Conservation (phyloP, 164 flowering plant genomes). For the Sedum album region DNA sequence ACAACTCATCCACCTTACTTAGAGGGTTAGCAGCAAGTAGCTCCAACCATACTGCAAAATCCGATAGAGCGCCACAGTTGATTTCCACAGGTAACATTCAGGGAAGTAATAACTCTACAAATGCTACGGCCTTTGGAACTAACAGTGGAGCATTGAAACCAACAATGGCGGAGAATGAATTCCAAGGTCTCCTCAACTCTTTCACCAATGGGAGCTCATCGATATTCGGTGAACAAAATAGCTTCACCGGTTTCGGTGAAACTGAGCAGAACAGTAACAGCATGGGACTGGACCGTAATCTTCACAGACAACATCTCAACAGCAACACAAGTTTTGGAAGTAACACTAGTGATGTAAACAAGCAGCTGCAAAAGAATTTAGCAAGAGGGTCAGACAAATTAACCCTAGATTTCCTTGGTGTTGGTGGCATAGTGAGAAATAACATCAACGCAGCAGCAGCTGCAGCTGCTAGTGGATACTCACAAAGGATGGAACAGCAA, state of each 20-base stretch:
- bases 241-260: conserved; percentile 22
- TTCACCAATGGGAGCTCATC: conserved; percentile 33
- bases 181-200: conserved; percentile 53
- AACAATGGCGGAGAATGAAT: conserved; percentile 24
- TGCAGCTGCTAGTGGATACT: conserved; percentile 23
- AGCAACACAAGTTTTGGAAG: conserved; percentile 14
- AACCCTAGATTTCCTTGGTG: conserved; percentile 72
- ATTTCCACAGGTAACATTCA: background rate
- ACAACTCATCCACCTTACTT: conserved; percentile 28
- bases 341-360: conserved; percentile 23
- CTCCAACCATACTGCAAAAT: conserved; percentile 13
- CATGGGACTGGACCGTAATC: conserved; percentile 14
- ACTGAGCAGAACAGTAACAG: conserved; percentile 11
- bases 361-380: conserved; percentile 29
- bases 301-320: conserved; percentile 15
- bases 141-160: conserved; percentile 11
- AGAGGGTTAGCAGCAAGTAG: conserved; percentile 35
- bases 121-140: background rate
- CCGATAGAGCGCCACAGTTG: background rate
- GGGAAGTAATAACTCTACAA: background rate
- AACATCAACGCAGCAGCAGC: conserved; percentile 7
- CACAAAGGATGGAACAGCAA: conserved; percentile 29
- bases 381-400: conserved; percentile 43
- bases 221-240: conserved; percentile 22
- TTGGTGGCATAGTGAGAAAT: conserved; percentile 54